Evolutionary conservation across 805 yeast genomes (phyloP).

Genomic region (Yamadazyma scolyti): DNA sequence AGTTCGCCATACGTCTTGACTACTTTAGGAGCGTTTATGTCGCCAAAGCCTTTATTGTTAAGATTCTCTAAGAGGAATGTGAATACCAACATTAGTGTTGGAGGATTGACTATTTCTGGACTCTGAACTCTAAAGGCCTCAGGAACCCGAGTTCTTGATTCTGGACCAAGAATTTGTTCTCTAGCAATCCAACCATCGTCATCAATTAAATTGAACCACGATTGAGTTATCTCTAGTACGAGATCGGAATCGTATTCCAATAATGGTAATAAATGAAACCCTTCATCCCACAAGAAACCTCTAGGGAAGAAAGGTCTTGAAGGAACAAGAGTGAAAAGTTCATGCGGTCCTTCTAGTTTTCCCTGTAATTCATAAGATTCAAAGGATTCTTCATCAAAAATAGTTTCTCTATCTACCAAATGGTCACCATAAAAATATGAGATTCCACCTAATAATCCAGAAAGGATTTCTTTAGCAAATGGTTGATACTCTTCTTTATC

Average conservation of each 20-base stretch:
- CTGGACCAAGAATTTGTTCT: slow-evolving; percentile 90
- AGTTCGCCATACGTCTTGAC: slow-evolving; percentile 17
- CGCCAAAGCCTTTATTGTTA: slow-evolving; percentile 16
- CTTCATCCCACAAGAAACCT: slow-evolving; percentile 99
- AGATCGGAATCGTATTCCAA: slow-evolving; percentile 80
- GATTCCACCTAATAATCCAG: slow-evolving; percentile 86
- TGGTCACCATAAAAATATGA: slow-evolving; percentile 85
- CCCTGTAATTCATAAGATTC: slow-evolving; percentile 52
- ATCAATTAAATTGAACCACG: slow-evolving; percentile 87
- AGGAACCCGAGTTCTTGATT: slow-evolving; percentile 87
- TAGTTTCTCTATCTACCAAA: slow-evolving; percentile 69
- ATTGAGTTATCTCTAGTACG: slow-evolving; percentile 70
- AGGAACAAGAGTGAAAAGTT: slow-evolving; percentile 80
- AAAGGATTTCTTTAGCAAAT: slow-evolving; percentile 76
- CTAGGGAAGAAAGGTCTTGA: slow-evolving; percentile 93
- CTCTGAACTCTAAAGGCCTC: slow-evolving; percentile 77
- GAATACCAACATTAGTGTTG: slow-evolving; percentile 79
- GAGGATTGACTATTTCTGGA: slow-evolving; percentile 92
- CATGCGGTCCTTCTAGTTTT: slow-evolving; percentile 68
- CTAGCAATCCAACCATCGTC: slow-evolving; percentile 96
- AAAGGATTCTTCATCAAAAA: slow-evolving; percentile 67
- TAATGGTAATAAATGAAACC: slow-evolving; percentile 84
- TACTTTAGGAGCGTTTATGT: slow-evolving; percentile 25
- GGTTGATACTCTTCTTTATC: slow-evolving; percentile 33
- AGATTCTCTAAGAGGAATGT: slow-evolving; percentile 46